A percentile compares a stretch with the other conserved stretches of the same genome.
Evolutionary conservation across 2,329 filamentous ascomycete genomes (phyloP).

Genomic region (Leptographium lundbergii): DNA sequence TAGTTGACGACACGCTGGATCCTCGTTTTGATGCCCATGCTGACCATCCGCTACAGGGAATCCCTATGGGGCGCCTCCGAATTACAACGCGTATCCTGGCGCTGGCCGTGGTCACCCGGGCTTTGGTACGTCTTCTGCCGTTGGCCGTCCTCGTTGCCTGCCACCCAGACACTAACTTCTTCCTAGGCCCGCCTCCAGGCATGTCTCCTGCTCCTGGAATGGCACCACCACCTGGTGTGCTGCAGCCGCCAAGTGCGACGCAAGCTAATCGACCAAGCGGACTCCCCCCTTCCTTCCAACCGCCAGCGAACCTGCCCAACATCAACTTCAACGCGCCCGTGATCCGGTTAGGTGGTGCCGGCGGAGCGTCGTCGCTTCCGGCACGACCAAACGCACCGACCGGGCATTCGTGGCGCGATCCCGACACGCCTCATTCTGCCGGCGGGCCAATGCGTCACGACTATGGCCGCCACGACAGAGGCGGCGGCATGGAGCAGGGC

Average conservation of each 20-base stretch:
- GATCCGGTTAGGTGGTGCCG: conserved; percentile 72
- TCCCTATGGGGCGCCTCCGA: conserved; percentile 62
- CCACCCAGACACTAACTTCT: conserved; percentile 4
- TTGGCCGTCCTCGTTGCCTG: not conserved
- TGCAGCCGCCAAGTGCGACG: conserved; percentile 53
- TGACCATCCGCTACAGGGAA: conserved; percentile 16
- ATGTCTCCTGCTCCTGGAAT: conserved; percentile 73
- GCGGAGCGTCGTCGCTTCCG: conserved; percentile 9
- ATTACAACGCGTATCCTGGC: conserved; percentile 58
- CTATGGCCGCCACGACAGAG: conserved; percentile 46
- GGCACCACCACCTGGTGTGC: conserved; percentile 63
- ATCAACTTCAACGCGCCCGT: conserved; percentile 98
- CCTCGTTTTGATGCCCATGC: not conserved
- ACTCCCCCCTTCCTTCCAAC: conserved; percentile 74
- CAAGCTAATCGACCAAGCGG: conserved; percentile 70
- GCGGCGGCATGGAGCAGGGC: conserved; percentile 48
- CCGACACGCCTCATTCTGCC: conserved; percentile 25
- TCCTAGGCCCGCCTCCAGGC: conserved; percentile 60
- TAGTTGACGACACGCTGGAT: not conserved
- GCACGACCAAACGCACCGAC: conserved; percentile 29
- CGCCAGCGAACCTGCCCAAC: conserved; percentile 83
- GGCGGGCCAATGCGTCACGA: conserved; percentile 11
- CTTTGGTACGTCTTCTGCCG: conserved; percentile 46
- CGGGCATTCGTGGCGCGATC: conserved; percentile 40
- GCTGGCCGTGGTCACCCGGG: conserved; percentile 59